phyloP scores from a whole-genome alignment of 73 alveolate genomes.

The Paramecium caudatum region DNA sequence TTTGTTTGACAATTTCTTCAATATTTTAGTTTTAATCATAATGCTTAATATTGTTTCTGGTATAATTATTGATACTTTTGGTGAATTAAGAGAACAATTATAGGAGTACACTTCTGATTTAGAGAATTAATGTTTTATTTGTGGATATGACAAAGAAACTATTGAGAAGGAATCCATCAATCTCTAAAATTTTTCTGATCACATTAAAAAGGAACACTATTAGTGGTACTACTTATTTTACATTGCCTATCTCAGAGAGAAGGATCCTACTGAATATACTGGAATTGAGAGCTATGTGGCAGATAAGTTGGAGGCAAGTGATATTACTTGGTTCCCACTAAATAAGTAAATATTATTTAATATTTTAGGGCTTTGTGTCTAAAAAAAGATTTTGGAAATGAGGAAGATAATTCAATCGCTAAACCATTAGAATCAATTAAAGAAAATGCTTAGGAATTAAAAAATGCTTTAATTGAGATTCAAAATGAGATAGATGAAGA shows the following conservation, averaged over 20 bases:
- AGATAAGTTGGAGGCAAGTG: slow-evolving; percentile 15
- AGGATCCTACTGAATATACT: slow-evolving; percentile 95
- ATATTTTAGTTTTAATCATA: slow-evolving; percentile 67
- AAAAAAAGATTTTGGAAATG: slow-evolving; percentile 38
- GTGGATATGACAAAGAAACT: slow-evolving; percentile 93
- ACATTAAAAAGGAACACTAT: slow-evolving; percentile 88
- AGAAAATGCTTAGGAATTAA: slow-evolving; percentile 26
- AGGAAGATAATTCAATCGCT: not conserved
- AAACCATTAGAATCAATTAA: not conserved
- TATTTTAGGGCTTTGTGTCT: slow-evolving; percentile 41
- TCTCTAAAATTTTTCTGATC: slow-evolving; percentile 82
- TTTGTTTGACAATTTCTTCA: slow-evolving; percentile 69
- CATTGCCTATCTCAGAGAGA: slow-evolving; percentile 90
- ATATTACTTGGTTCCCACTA: slow-evolving; percentile 65
- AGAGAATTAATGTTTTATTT: slow-evolving; percentile 93
- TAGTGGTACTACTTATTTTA: slow-evolving; percentile 93
- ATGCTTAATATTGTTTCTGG: slow-evolving; percentile 78
- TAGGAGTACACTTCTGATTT: slow-evolving; percentile 87
- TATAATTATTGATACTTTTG: slow-evolving; percentile 97
- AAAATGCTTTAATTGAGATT: slow-evolving; percentile 5
- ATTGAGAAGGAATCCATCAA: slow-evolving; percentile 84
- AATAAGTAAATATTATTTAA: not conserved
- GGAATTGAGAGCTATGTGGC: slow-evolving; percentile 95
- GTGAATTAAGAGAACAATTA: slow-evolving; percentile 92
- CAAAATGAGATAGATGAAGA: not conserved